Conservation (phyloP, 1,139 yeast genomes). For the Candida sojae region DNA sequence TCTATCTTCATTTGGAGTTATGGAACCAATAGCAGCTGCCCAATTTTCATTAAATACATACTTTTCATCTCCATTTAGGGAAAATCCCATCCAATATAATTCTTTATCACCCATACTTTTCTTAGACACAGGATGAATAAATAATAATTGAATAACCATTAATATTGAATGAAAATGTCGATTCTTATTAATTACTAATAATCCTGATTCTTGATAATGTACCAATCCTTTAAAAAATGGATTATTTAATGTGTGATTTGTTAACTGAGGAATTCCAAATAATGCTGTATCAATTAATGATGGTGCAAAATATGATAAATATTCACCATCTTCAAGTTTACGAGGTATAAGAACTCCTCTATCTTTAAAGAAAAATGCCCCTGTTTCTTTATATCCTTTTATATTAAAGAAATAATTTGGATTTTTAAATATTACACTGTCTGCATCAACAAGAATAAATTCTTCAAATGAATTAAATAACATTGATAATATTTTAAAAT, state of each 20-base stretch:
- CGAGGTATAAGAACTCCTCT: constrained; percentile 36
- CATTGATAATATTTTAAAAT: constrained; percentile 52
- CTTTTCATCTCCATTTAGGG: constrained; percentile 52
- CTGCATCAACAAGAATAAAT: constrained; percentile 53
- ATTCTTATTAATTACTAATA: constrained; percentile 44
- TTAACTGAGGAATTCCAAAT: constrained; percentile 34
- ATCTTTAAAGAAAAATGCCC: constrained; percentile 53
- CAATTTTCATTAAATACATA: constrained; percentile 50
- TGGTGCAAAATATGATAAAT: constrained; percentile 41
- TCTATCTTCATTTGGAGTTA: constrained; percentile 34
- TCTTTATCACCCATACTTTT: constrained; percentile 67
- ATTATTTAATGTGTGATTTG: constrained; percentile 30
- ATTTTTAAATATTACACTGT: constrained; percentile 42
- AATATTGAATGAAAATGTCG: constrained; percentile 45
- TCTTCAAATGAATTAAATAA: constrained; percentile 54
- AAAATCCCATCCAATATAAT: constrained; percentile 61
- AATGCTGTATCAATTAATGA: constrained; percentile 35
- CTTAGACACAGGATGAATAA: constrained; percentile 38
- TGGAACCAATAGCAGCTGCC: constrained; percentile 54
- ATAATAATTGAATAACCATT: constrained; percentile 42
- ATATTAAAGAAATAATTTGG: constrained; percentile 40
- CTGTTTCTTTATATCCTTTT: constrained; percentile 34
- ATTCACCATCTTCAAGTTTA: constrained; percentile 27
- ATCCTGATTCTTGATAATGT: constrained; percentile 56
- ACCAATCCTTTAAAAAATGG: constrained; percentile 32